Conservation (phyloP, 163 green algal species). For the Chlamydomonas reinhardtii region DNA sequence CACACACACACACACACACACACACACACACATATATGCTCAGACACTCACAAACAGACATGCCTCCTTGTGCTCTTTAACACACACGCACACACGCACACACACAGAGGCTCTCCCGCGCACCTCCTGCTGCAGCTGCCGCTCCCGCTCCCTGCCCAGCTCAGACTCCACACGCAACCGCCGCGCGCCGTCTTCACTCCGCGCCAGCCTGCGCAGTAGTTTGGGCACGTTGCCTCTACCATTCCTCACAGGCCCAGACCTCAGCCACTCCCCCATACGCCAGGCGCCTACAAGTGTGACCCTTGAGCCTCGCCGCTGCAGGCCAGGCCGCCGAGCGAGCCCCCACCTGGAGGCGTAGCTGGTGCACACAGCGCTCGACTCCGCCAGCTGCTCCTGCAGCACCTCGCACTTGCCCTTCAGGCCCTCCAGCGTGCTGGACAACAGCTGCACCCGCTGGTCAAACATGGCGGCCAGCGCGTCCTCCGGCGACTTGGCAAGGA, state of each 20-base stretch:
- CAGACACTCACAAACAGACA: no score
- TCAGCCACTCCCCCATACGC: no score
- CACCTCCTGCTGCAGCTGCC: conserved; percentile 44
- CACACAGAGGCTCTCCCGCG: no score
- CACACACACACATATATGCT: no score
- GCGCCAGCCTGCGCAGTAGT: conserved; percentile 1
- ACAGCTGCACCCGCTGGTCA: conserved; percentile 27
- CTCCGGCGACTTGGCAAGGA: conserved; percentile 23
- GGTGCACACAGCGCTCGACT: conserved; percentile 17
- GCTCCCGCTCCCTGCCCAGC: conserved; percentile 28
- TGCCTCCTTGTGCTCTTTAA: no score
- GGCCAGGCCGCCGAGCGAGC: neutral
- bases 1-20: no score
- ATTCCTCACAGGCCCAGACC: no score
- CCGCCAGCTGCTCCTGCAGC: conserved; percentile 22
- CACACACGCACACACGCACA: no score
- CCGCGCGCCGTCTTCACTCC: conserved; percentile 17
- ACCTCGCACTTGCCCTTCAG: conserved; percentile 24
- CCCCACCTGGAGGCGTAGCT: conserved; percentile 36
- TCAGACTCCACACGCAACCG: conserved; percentile 20
- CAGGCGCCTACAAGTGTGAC: no score
- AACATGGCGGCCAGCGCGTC: conserved; percentile 35
- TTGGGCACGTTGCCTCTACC: neutral
- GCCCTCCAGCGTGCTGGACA: conserved; percentile 28
- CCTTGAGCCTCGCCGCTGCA: no score